Base-by-base conservation (phyloP, 228 moss, liverwort and hornwort species). In the Sphagnum magellanicum region DNA sequence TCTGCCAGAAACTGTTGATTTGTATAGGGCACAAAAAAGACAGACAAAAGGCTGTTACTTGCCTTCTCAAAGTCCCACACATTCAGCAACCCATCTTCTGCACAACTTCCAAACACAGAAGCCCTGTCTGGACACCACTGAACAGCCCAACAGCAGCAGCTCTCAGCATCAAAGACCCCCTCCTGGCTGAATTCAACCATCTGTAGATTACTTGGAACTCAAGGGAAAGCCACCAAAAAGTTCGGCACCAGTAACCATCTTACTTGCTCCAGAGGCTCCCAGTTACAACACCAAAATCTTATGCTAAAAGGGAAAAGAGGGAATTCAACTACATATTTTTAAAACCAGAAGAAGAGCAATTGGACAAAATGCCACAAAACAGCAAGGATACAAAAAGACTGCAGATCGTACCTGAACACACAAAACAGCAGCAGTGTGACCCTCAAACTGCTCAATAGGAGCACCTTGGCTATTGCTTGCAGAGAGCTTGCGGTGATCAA, bases 91-190 rank as follows among this genome's bases (percentile, higher is more conserved):
- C 92, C 92, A 78, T 96, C 96, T 71, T 96, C 96, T 63, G 92
- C 96, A 75, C 90, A 96, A 71, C 92, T 96, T 68, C 96, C 96
- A 79, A 96, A 96, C 12, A 96, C 92, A 60, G 96, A 92, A 69
- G 81, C 80, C 70, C 78, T 89, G 79, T 92, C 92, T 78, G 96
- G 92, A 80, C 92, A 96, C 96, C 96, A 96, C 91, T 96, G 90
- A 57, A 70, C 67, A 73, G 63, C 67, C 49, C 6, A 67, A 13
- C 64, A 48, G 10, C 64, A 48, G 10, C 50, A 51, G 15, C 51
- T 51, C 51, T 52, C 51, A 10, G 16, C 17, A 52, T 51, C 55
- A 55, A 55, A 12, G 9, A 55, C 9, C 55, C 8, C 55, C 55
- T 32, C 32, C 32, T 32, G 32, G 32, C 32, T 32, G 32, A 32